phyloP scores from a whole-genome alignment of 1,139 yeast genomes.

The Kodamaea ohmeri region DNA sequence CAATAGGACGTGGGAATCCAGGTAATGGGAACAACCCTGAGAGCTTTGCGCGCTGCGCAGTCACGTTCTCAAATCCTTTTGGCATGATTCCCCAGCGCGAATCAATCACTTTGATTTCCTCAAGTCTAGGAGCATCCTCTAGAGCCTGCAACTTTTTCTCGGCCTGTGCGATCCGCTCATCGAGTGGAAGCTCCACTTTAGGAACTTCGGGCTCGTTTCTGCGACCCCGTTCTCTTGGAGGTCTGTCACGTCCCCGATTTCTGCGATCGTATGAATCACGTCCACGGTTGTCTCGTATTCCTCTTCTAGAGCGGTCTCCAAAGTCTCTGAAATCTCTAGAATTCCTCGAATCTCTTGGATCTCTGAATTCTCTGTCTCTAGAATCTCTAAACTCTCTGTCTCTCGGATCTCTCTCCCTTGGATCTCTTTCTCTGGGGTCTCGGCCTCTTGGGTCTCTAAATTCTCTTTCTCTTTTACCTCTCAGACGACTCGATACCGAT shows the following conservation, averaged over 20 bases:
- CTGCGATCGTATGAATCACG: too few relatives aligned
- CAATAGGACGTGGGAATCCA: slow-evolving; percentile 60
- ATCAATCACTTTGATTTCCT: slow-evolving; percentile 39
- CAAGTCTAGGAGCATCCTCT: slow-evolving; percentile 24
- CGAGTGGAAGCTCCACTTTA: slow-evolving; percentile 5
- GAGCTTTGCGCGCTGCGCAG: slow-evolving; percentile 77
- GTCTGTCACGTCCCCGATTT: too few relatives aligned
- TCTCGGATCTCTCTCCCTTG: slow-evolving; percentile 4
- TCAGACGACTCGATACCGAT: too few relatives aligned
- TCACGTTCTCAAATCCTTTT: slow-evolving; percentile 69
- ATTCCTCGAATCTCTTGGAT: slow-evolving; percentile 8
- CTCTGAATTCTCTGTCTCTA: slow-evolving; percentile 6
- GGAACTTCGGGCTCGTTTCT: background rate
- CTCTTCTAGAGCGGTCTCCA: too few relatives aligned
- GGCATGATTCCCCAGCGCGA: slow-evolving; percentile 78
- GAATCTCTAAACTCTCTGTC: slow-evolving; percentile 6
- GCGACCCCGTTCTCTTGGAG: background rate
- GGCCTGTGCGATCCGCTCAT: slow-evolving; percentile 11
- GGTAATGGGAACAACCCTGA: slow-evolving; percentile 81
- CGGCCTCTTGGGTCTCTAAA: slow-evolving; percentile 9
- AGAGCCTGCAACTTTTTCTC: slow-evolving; percentile 23
- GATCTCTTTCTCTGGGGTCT: background rate
- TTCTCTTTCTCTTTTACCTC: slow-evolving; percentile 1
- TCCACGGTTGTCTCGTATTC: too few relatives aligned
- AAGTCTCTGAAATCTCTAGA: slow-evolving; percentile 8